Evolutionary conservation across 2,329 filamentous ascomycete genomes (phyloP).

Genomic region (Xylaria digitata): DNA sequence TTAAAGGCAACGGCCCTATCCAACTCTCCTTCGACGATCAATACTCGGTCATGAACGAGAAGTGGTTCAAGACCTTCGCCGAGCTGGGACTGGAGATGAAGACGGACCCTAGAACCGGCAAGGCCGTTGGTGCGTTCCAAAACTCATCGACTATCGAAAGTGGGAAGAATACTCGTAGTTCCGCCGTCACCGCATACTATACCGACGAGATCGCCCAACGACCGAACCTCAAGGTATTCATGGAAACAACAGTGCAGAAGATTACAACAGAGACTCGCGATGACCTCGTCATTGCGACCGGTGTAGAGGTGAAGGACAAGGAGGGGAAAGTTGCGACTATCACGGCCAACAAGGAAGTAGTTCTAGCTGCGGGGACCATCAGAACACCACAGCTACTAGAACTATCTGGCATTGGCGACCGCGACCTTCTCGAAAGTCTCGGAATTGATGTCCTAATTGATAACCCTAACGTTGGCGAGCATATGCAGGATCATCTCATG

Average conservation of each 20-base stretch:
- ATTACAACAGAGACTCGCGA: slow-evolving; percentile 46
- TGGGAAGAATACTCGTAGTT: slow-evolving; percentile 50
- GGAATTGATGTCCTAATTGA: slow-evolving; percentile 50
- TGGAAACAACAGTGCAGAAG: slow-evolving; percentile 51
- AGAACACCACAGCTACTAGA: slow-evolving; percentile 53
- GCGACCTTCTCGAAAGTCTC: slow-evolving; percentile 52
- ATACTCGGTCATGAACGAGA: slow-evolving; percentile 49
- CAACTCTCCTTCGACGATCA: slow-evolving; percentile 53
- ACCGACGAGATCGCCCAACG: slow-evolving; percentile 48
- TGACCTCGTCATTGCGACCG: slow-evolving; percentile 48
- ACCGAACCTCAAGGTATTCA: slow-evolving; percentile 51
- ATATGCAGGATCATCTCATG: slow-evolving; percentile 59
- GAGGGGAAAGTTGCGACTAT: slow-evolving; percentile 40
- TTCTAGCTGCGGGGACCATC: slow-evolving; percentile 56
- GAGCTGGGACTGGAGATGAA: slow-evolving; percentile 50
- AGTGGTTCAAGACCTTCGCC: slow-evolving; percentile 54
- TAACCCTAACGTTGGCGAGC: slow-evolving; percentile 58
- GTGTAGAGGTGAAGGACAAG: slow-evolving; percentile 49
- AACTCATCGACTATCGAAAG: slow-evolving; percentile 50
- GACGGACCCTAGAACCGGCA: slow-evolving; percentile 50
- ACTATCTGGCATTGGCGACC: slow-evolving; percentile 53
- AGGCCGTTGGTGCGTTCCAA: slow-evolving; percentile 50
- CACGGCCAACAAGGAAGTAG: slow-evolving; percentile 51
- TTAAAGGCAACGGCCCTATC: slow-evolving; percentile 50
- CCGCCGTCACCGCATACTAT: slow-evolving; percentile 52